Base-by-base conservation (phyloP, 129 eudicot species). In the Flaveria bidentis region DNA sequence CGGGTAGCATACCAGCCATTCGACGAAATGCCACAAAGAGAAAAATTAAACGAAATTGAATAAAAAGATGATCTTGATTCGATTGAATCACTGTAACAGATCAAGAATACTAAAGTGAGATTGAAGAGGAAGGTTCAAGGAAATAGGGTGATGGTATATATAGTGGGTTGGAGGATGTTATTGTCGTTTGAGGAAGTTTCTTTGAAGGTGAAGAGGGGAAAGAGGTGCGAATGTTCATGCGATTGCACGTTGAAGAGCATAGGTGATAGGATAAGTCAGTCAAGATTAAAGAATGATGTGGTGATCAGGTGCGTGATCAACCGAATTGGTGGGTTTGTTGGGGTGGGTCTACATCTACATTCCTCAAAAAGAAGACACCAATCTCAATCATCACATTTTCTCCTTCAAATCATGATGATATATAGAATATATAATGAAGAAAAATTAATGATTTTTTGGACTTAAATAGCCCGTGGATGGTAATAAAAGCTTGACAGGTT, bases 1-100 rank as follows among this genome's bases (percentile, higher is more conserved):
- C 89, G 44, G 89, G 89, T 60, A 85, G 79, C 89, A 74, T 85
- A 36, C 89, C 89, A 78, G 89, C 86, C 89, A 85, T 85, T 78
- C 1, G 47, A 72, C 25, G 70, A 66, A 66, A 76, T 66, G 51
- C 70, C 63, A 3, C 30, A 64, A 51, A 22, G 11, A 49, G 17
- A 1, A 17, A 15, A 69, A 69, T 4, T 6, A 33, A 33, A 69
- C 47, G 15, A 22, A 18, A 20, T 33, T 5, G 6, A 33, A 69
- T 69, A 7, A 22, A 17, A 20, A 56, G 5, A 18, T 8, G 15
- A 52, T 20, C 15, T 15, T 58, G 73, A 67, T 58, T 10, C 69
- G 66, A 68, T 42, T 16, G 10, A 52, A 52, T n/a, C 9, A n/a
- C 5, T 1, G 6, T 52, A 15, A n/a, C 9, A 52, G 18, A 14